Percentiles rank a stretch among this genome's conserved stretches.
Conservation (phyloP, 495 filamentous ascomycete species). For the Hypoxylon perforatum region DNA sequence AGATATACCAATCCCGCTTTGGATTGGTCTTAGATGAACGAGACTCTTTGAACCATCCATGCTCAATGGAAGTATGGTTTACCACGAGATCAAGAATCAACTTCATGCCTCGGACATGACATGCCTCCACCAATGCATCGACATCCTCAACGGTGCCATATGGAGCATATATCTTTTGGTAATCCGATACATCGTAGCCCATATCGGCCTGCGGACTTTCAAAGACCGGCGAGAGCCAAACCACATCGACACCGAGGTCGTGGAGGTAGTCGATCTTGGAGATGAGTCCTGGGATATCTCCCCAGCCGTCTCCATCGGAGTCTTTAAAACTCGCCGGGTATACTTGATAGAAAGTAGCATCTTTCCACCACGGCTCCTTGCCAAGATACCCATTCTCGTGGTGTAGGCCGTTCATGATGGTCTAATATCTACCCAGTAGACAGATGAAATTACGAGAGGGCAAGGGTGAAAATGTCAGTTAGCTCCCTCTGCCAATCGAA, state of each 20-base stretch:
- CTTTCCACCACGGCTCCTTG: slow-evolving; percentile 53
- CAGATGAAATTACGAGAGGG: not conserved
- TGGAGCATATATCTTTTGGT: slow-evolving; percentile 68
- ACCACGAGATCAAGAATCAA: slow-evolving; percentile 79
- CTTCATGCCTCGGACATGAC: slow-evolving; percentile 70
- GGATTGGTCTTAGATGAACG: slow-evolving; percentile 67
- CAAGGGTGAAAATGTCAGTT: not conserved
- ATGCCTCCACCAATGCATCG: slow-evolving; percentile 68
- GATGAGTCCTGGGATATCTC: slow-evolving; percentile 74
- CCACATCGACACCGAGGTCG: slow-evolving; percentile 69
- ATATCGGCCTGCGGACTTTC: slow-evolving; percentile 73
- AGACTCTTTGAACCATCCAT: slow-evolving; percentile 79
- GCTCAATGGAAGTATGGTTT: slow-evolving; percentile 83
- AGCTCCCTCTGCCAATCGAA: not conserved
- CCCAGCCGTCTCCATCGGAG: slow-evolving; percentile 73
- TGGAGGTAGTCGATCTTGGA: slow-evolving; percentile 74
- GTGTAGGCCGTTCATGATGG: slow-evolving; percentile 28
- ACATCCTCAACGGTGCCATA: slow-evolving; percentile 74
- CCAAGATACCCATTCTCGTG: slow-evolving; percentile 33
- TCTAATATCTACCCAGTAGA: slow-evolving; percentile 2
- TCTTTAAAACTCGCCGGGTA: slow-evolving; percentile 76
- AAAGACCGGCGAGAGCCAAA: slow-evolving; percentile 77
- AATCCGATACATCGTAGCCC: slow-evolving; percentile 78
- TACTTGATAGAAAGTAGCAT: slow-evolving; percentile 71
- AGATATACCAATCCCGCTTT: slow-evolving; percentile 80